phyloP scores from a whole-genome alignment of 73 alveolate species.

The Tetrahymena thermophila region DNA sequence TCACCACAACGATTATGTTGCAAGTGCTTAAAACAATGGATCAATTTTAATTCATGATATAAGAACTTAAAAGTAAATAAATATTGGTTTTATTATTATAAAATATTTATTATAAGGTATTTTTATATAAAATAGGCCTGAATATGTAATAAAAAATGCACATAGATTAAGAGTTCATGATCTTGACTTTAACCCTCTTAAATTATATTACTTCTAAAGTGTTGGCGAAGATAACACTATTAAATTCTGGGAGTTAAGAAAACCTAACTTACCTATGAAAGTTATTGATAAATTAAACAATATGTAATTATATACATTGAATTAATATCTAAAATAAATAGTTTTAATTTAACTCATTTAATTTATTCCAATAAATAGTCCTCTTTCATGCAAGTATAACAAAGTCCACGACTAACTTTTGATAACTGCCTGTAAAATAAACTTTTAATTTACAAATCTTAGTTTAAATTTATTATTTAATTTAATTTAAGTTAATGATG shows the following conservation, averaged over 20 bases:
- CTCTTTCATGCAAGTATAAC: neutral
- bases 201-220: neutral
- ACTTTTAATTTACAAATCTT: neutral
- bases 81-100: too few species aligned
- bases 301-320: neutral
- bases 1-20: neutral
- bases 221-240: neutral
- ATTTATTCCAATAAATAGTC: neutral
- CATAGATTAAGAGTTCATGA: neutral
- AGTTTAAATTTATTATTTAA: neutral
- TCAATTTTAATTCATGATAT: neutral
- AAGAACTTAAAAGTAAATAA: neutral
- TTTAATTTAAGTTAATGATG: neutral
- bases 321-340: neutral
- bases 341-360: neutral
- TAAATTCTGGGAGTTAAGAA: neutral
- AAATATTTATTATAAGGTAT: neutral
- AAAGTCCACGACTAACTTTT: neutral
- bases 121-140: neutral
- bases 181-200: neutral
- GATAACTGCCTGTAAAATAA: neutral
- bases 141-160: neutral
- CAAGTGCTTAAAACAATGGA: neutral
- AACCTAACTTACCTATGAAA: neutral
- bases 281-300: neutral